phyloP scores from a whole-genome alignment of 2,329 filamentous ascomycete genomes.

The Colletotrichum horii region DNA sequence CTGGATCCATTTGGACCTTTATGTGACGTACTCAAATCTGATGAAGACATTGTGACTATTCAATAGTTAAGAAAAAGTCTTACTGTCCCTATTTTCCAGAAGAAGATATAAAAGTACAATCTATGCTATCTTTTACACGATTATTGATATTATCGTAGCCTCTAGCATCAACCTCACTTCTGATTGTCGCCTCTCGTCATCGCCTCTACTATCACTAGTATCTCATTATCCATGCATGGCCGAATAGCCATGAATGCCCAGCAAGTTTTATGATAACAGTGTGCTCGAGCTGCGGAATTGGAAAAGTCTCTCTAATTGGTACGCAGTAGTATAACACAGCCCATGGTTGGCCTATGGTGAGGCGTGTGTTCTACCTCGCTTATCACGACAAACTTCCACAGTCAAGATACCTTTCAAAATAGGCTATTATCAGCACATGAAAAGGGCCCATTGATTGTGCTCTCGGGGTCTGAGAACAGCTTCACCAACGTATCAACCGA shows the following conservation, averaged over 20 bases:
- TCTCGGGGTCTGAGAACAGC: not conserved
- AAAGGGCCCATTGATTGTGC: not conserved
- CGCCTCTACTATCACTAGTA: no score
- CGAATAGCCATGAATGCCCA: no score
- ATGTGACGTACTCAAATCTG: not conserved
- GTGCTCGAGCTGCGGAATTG: not conserved
- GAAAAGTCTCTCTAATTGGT: not conserved
- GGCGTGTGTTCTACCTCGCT: not conserved
- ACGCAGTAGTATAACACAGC: no score
- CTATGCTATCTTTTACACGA: no score
- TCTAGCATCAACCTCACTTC: no score
- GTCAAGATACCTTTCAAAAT: not conserved
- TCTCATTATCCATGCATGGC: no score
- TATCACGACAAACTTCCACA: not conserved
- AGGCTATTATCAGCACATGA: not conserved
- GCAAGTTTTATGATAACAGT: no score
- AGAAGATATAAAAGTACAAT: no score
- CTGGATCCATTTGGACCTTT: fast-evolving
- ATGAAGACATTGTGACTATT: not conserved
- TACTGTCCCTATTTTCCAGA: no score
- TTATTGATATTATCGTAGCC: no score
- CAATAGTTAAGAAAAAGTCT: not conserved
- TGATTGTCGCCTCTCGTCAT: no score
- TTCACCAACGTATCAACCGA: not conserved
- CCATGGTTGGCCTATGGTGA: not conserved